A percentile compares a stretch with the other conserved stretches of the same genome.
Conservation (phyloP, 2,329 filamentous ascomycete species). For the Colletotrichum agaves region DNA sequence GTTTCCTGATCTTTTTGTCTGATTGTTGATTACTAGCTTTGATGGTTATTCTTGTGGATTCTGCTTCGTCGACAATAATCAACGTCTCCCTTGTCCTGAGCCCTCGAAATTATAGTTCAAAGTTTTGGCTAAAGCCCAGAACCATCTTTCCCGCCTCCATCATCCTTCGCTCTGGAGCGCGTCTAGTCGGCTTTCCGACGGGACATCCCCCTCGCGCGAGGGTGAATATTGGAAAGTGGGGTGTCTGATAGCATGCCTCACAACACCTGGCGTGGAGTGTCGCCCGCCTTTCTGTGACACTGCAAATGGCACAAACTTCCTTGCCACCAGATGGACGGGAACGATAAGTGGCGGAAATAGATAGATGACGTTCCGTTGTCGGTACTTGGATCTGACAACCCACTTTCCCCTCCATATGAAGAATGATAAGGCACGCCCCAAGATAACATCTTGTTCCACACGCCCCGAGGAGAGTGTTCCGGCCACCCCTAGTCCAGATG, state of each 20-base stretch:
- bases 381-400: neutral
- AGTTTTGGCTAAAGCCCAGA: neutral
- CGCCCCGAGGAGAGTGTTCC: neutral
- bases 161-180: slow-evolving; percentile 1
- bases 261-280: neutral
- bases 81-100: neutral
- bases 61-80: neutral
- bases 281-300: neutral
- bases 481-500: neutral
- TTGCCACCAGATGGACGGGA: neutral
- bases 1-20: too few relatives aligned
- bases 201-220: neutral
- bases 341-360: slow-evolving; percentile 1
- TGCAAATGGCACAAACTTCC: neutral
- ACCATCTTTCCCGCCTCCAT: neutral
- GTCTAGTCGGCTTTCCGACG: slow-evolving; percentile 13
- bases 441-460: slow-evolving; percentile 2
- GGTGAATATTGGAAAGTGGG: slow-evolving; percentile 11
- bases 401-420: slow-evolving; percentile 28
- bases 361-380: slow-evolving; percentile 16
- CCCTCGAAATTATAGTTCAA: slow-evolving; percentile 3
- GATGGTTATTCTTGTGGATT: neutral
- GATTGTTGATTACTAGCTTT: neutral
- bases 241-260: slow-evolving; percentile 13
- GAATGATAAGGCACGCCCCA: slow-evolving; percentile 13